Percentiles rank a stretch among this genome's conserved stretches.
These are phyloP conservation scores for Narthecium ossifragum DNA, from an alignment of 106 monocot genomes.

Conservation along the genomic window DNA sequence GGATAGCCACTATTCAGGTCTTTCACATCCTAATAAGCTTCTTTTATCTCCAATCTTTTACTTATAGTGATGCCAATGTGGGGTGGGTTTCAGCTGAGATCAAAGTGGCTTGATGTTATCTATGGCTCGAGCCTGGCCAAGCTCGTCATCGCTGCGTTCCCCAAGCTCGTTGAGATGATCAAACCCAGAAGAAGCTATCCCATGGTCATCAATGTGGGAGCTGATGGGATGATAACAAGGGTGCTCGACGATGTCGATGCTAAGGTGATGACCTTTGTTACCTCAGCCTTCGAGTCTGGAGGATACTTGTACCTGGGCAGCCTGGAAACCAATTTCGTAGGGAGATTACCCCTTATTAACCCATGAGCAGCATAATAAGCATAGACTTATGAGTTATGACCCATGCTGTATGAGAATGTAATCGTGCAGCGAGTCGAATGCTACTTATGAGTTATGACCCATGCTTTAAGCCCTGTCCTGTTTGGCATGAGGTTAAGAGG, in stretches of 20 bases:
- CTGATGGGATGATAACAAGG: constrained; percentile 21
- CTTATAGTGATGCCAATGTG: background rate
- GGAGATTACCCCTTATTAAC: constrained; percentile 25
- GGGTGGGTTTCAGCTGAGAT: constrained; percentile 10
- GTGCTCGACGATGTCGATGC: constrained; percentile 35
- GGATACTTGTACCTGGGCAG: constrained; percentile 38
- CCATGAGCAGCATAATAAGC: too few species aligned
- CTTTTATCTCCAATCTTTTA: background rate
- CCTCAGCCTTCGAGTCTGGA: constrained; percentile 34
- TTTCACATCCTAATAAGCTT: background rate
- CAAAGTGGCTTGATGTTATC: constrained; percentile 11
- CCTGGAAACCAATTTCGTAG: constrained; percentile 27
- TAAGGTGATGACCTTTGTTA: constrained; percentile 35
- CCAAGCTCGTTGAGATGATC: constrained; percentile 7
- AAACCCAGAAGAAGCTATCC: constrained; percentile 9
- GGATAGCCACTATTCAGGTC: constrained; percentile 57
- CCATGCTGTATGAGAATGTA: too few species aligned
- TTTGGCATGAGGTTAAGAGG: too few species aligned
- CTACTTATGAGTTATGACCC: too few species aligned
- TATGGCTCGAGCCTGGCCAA: constrained; percentile 17
- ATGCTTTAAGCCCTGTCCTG: too few species aligned
- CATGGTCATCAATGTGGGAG: constrained; percentile 19
- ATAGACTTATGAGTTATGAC: too few species aligned
- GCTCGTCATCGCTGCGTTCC: constrained; percentile 13
- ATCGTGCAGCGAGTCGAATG: too few species aligned